Conservation (phyloP, 805 yeast genomes). For the Kuraishia borneana region DNA sequence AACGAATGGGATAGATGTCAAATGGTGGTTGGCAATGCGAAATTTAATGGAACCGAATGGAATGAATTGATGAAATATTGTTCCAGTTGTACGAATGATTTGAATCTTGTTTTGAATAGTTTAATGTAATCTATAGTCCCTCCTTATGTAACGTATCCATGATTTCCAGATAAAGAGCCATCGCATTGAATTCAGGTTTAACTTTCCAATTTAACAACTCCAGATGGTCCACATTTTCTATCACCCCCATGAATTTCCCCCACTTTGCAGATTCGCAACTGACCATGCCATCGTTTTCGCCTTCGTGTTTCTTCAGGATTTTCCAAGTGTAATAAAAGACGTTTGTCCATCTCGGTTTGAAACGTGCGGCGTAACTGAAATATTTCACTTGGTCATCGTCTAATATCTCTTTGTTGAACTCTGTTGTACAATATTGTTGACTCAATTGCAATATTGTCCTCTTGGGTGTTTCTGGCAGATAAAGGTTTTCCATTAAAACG, state of each 20-base stretch:
- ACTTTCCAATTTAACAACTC: constrained; percentile 75
- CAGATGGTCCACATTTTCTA: constrained; percentile 71
- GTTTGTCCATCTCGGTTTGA: constrained; percentile 50
- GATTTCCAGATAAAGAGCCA: constrained; percentile 58
- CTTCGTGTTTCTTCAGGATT: constrained; percentile 35
- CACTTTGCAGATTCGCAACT: constrained; percentile 69
- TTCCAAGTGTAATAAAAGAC: constrained; percentile 56
- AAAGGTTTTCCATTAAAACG: constrained; percentile 30
- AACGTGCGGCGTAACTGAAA: constrained; percentile 76
- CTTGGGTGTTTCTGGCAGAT: constrained; percentile 4
- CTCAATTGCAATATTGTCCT: constrained; percentile 53
- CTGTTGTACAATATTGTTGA: constrained; percentile 29
- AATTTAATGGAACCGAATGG: constrained; percentile 9
- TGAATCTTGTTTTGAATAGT: constrained; percentile 6
- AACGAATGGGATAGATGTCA: constrained; percentile 53
- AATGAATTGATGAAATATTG: constrained; percentile 20
- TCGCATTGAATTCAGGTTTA: constrained; percentile 43
- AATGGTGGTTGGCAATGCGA: constrained; percentile 14
- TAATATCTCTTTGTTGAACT: constrained; percentile 40
- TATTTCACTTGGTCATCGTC: constrained; percentile 58
- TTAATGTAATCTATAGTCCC: constrained; percentile 31
- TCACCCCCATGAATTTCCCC: constrained; percentile 77
- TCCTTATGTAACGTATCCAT: constrained; percentile 48
- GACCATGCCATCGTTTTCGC: constrained; percentile 80
- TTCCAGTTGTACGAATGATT: constrained; percentile 18